Evolutionary conservation across 345 rosid genomes (phyloP).

Genomic region (Ailanthus altissimus): DNA sequence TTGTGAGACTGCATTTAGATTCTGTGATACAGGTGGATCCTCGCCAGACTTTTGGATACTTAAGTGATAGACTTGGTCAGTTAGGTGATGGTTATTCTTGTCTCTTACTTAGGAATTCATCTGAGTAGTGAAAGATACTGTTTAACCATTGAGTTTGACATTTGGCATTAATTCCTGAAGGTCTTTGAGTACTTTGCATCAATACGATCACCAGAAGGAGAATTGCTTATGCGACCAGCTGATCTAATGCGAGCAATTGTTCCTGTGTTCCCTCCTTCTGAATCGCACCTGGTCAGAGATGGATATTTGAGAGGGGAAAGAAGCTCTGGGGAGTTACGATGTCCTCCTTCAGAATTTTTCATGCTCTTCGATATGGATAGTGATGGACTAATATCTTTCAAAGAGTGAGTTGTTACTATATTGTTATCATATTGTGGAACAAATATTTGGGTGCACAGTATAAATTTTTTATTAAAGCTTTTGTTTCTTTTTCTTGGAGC

Average conservation of each 20-base stretch:
- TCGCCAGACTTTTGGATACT: neutral
- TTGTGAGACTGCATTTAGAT: slow-evolving; percentile 7
- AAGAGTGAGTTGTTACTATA: slow-evolving; percentile 63
- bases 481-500: slow-evolving; percentile 26
- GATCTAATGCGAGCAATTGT: slow-evolving; percentile 94
- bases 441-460: neutral
- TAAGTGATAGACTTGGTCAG: slow-evolving; percentile 8
- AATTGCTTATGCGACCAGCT: slow-evolving; percentile 73
- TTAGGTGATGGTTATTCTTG: neutral
- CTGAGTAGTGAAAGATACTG: neutral
- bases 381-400: slow-evolving; percentile 87
- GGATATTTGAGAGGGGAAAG: slow-evolving; percentile 93
- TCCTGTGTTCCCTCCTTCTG: slow-evolving; percentile 96
- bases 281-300: slow-evolving; percentile 77
- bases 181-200: slow-evolving; percentile 94
- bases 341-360: slow-evolving; percentile 77
- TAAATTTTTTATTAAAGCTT: slow-evolving; percentile 8
- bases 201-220: slow-evolving; percentile 52
- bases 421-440: neutral
- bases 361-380: slow-evolving; percentile 83
- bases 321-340: slow-evolving; percentile 75
- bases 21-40: slow-evolving; percentile 5
- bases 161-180: slow-evolving; percentile 30
- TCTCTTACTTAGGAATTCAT: neutral
- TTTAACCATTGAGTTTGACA: neutral